phyloP scores from a whole-genome alignment of 176 grass and related monocot genomes.

The Guadua angustifolia region DNA sequence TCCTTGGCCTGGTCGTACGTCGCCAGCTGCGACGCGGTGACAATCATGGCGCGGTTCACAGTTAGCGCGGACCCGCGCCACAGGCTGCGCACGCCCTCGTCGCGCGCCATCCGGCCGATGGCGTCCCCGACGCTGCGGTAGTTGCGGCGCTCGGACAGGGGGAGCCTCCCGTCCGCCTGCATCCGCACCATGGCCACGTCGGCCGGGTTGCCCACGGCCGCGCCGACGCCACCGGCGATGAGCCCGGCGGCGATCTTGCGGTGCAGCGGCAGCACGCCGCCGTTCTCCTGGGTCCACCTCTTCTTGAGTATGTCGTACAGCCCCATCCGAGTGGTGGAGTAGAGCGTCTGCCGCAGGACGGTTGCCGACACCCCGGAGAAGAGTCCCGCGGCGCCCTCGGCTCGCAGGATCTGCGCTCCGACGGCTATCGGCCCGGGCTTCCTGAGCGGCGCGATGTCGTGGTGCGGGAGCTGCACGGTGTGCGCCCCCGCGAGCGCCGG shows the following conservation, averaged over 20 bases:
- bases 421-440: constrained; percentile 69
- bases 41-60: constrained; percentile 90
- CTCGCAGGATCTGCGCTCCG: constrained; percentile 79
- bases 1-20: constrained; percentile 93
- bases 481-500: constrained; percentile 60
- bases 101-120: constrained; percentile 62
- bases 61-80: constrained; percentile 82
- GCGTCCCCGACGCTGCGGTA: constrained; percentile 83
- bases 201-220: constrained; percentile 84
- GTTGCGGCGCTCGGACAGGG: constrained; percentile 71
- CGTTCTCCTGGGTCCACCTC: constrained; percentile 55
- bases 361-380: constrained; percentile 77
- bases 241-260: constrained; percentile 73
- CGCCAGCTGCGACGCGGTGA: constrained; percentile 81
- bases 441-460: constrained; percentile 38
- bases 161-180: constrained; percentile 84
- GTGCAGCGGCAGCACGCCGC: constrained; percentile 61
- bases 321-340: constrained; percentile 89
- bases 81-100: constrained; percentile 78
- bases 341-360: constrained; percentile 82
- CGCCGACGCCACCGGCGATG: constrained; percentile 70
- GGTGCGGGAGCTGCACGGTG: constrained; percentile 45
- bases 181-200: constrained; percentile 97
- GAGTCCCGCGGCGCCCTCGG: constrained; percentile 63
- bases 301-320: constrained; percentile 90